Evolutionary conservation across 164 flowering plant genomes (phyloP).

Genomic region (Aristolochia californica): DNA sequence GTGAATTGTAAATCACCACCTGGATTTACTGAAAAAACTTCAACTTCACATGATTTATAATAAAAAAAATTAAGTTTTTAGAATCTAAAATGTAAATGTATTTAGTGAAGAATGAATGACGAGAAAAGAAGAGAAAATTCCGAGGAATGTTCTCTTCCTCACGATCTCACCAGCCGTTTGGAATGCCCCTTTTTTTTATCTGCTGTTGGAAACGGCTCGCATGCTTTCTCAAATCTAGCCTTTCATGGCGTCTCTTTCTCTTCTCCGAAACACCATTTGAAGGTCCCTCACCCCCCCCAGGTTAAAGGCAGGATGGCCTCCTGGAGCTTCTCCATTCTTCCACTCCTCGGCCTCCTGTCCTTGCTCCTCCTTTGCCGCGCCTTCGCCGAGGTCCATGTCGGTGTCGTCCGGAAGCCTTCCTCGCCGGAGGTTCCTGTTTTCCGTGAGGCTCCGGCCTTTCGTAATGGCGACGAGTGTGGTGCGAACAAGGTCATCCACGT

Average conservation of each 20-base stretch:
- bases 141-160: constrained; percentile 28
- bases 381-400: constrained; percentile 18
- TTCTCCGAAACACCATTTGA: constrained; percentile 1
- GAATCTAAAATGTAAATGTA: no score
- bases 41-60: no score
- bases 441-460: constrained; percentile 64
- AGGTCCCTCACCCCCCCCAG: background rate
- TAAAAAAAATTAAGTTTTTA: no score
- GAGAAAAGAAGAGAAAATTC: no score
- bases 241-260: constrained; percentile 12
- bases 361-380: constrained; percentile 25
- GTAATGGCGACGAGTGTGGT: constrained; percentile 39
- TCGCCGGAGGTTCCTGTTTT: constrained; percentile 24
- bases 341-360: constrained; percentile 44
- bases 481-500: constrained; percentile 29
- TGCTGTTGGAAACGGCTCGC: constrained; percentile 10
- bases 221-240: constrained; percentile 13
- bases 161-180: constrained; percentile 2
- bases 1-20: no score
- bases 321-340: constrained; percentile 17
- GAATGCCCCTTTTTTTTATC: constrained; percentile 46
- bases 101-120: no score
- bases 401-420: constrained; percentile 14
- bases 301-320: constrained; percentile 46
- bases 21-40: no score